phyloP scores from a whole-genome alignment of 306 rosid genomes.

The Trifolium pratense region DNA sequence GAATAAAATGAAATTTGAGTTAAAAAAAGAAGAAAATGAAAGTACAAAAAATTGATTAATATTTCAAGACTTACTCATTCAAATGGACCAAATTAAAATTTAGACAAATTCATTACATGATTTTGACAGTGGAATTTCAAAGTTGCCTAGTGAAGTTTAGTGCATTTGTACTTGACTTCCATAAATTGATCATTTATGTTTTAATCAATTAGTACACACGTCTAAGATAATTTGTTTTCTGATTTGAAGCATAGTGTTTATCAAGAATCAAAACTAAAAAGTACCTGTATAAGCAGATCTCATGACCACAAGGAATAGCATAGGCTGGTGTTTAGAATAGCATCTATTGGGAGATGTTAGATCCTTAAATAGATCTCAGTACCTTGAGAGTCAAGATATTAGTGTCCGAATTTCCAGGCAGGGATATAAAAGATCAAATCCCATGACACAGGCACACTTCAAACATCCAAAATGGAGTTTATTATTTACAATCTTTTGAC shows the following conservation, averaged over 20 bases:
- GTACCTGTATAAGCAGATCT: not conserved
- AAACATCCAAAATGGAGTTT: constrained; percentile 12
- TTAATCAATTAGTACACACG: not conserved
- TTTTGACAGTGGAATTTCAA: not conserved
- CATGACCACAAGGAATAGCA: constrained; percentile 8
- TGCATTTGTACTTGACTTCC: not conserved
- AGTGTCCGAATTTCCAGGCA: not conserved
- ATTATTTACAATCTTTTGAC: constrained; percentile 3
- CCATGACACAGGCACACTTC: constrained; percentile 11
- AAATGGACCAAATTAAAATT: not conserved
- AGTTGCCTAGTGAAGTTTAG: not conserved
- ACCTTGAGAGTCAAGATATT: not conserved
- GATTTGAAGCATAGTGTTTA: constrained; percentile 1
- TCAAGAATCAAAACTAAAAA: not conserved
- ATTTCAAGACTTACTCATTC: not conserved
- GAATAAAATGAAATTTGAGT: not conserved
- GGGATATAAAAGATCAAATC: constrained; percentile 3
- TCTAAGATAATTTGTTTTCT: constrained; percentile 3
- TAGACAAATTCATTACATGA: not conserved
- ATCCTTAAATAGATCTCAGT: not conserved
- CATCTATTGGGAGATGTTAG: not conserved
- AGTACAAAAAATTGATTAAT: not conserved
- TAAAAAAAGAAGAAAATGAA: not conserved
- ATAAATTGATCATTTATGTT: not conserved
- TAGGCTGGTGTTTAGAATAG: not conserved